These are phyloP conservation scores for Schizosaccharomyces octosporus DNA, from an alignment of 805 yeast species.

Conservation along the genomic window DNA sequence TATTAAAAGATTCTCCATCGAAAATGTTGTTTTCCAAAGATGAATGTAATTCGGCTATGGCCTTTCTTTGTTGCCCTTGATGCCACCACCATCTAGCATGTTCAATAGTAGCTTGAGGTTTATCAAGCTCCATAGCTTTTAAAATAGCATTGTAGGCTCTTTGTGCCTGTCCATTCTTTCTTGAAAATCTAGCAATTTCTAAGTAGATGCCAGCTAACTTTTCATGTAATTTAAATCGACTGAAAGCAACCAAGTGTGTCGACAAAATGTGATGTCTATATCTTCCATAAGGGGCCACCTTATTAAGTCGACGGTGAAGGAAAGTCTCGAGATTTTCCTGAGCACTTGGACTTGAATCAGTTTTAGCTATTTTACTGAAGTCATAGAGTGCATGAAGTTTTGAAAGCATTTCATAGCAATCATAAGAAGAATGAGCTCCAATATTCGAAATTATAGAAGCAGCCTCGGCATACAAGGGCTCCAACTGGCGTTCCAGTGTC, in stretches of 20 bases:
- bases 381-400: slow-evolving; percentile 1
- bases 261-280: not conserved
- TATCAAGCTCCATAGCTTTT: slow-evolving; percentile 20
- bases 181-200: slow-evolving; percentile 34
- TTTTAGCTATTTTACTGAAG: not conserved
- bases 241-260: not conserved
- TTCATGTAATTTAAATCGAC: not conserved
- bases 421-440: not conserved
- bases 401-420: not conserved
- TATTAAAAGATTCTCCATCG: not conserved
- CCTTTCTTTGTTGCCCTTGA: slow-evolving; percentile 68
- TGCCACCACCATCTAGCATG: slow-evolving; percentile 70
- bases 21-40: not conserved
- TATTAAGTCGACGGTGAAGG: not conserved
- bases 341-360: not conserved
- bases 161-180: slow-evolving; percentile 45
- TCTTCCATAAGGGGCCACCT: not conserved
- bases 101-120: slow-evolving; percentile 21
- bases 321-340: not conserved
- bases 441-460: not conserved
- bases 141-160: slow-evolving; percentile 45
- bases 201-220: slow-evolving; percentile 27
- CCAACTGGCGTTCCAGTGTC: not conserved
- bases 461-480: not conserved
- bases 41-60: slow-evolving; percentile 18